Base-by-base conservation (phyloP, 495 filamentous ascomycete species). In the Lasiosphaeriaceae sp. region DNA sequence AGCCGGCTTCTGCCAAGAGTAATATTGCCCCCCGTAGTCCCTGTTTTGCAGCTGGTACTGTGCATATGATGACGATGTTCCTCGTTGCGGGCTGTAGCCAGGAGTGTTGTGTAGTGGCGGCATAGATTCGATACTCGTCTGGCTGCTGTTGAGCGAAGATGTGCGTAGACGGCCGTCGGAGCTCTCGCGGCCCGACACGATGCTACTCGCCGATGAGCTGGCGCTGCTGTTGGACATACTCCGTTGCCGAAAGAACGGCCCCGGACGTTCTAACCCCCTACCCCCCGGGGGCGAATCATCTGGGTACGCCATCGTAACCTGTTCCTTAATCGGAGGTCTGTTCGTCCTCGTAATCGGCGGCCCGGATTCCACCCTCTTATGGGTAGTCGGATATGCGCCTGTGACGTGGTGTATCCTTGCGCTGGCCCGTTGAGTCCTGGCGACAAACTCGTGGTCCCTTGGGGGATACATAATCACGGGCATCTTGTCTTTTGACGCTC, bases 41-140 rank as follows among this genome's bases (percentile, higher is more conserved):
- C 55, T 49, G 17, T 54, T 46, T 31, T 59, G 54, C 11, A 47
- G 34, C 37, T 59, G 55, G 26, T 65, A 65, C 3, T 59, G 57
- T 16, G 47, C 20, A n/a, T 51, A 55, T 19, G 55, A 24, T 2
- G 60, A 24, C 11, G 1, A 14, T 0, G 48, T 17, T 43, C 47
- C 22, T 1, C 34, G 31, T 0, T 22, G 29, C 11, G 52, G 45
- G 23, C 23, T 55, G 19, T 34, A 52, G 12, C 51, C 56, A 1
- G 61, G 47, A 17, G 39, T 43, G 35, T 50, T 58, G 31, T 31
- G 26, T 9, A 26, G 53, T 58, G 69, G 19, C 26, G 59, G 52
- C 29, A 65, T 67, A 3, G 71, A 75, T 11, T 77, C 76, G 63
- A 74, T 55, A 52, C 73, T 77, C 21, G 74, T 74, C 46, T 64